These are phyloP conservation scores for Cucurbita moschata DNA, from an alignment of 306 rosid genomes.

Conservation along the genomic window DNA sequence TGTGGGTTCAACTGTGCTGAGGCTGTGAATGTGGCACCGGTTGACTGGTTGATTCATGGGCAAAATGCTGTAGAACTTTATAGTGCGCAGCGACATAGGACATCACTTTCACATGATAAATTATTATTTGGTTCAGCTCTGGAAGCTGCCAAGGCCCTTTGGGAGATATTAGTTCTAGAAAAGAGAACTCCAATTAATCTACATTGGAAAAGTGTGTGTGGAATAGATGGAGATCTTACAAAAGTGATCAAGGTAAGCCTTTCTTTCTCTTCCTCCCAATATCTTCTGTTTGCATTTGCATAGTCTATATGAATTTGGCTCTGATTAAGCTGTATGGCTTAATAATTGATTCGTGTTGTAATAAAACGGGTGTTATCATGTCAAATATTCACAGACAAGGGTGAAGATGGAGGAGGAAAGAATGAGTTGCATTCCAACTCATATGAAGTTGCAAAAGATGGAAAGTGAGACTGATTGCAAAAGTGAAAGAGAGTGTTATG, in stretches of 20 bases:
- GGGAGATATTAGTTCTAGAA: conserved; percentile 30
- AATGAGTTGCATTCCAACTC: conserved; percentile 39
- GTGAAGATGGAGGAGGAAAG: conserved; percentile 65
- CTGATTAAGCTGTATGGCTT: not conserved
- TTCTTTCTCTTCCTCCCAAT: not conserved
- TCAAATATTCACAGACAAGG: conserved; percentile 38
- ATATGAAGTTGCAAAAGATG: conserved; percentile 55
- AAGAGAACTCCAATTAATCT: conserved; percentile 32
- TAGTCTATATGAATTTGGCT: not conserved
- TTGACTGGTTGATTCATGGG: conserved; percentile 93
- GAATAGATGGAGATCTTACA: conserved; percentile 70
- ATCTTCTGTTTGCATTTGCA: not conserved
- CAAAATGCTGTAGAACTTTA: conserved; percentile 89
- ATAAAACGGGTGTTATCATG: not conserved
- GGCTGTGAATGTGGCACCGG: conserved; percentile 97
- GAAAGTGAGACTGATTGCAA: conserved; percentile 43
- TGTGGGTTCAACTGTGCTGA: conserved; percentile 98
- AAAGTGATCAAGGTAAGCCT: conserved; percentile 53
- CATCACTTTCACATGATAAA: conserved; percentile 90
- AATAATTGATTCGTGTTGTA: not conserved
- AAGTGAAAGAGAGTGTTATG: conserved; percentile 72
- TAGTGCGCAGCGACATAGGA: conserved; percentile 66
- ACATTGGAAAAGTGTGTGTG: conserved; percentile 53
- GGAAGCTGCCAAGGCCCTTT: conserved; percentile 54
- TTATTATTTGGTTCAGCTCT: conserved; percentile 62